Base-by-base conservation (phyloP, 1,139 yeast species). In the Candida tetrigidarum region DNA sequence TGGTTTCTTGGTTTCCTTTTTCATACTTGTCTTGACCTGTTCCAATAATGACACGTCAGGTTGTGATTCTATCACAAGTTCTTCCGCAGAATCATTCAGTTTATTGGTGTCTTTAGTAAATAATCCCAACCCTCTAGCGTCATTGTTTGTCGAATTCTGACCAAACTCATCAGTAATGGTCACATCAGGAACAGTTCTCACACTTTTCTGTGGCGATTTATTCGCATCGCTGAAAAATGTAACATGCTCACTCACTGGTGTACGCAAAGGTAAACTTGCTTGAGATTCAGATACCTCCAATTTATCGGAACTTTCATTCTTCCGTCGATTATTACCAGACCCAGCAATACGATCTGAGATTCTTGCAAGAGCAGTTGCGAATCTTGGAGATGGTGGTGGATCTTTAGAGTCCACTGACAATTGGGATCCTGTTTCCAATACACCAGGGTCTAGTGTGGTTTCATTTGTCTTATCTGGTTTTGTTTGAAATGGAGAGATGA, bases 281-380 rank as follows among this genome's bases (percentile, higher is more conserved):
- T 20, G 45, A 9, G 49, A 41, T 10, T 45, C 45, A 11, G 37
- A 27, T 2, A 14, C 34, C 20, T 35, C 43, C 15, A 42, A 15
- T 6, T 16, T 16, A 14, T 47, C 47, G 14, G 29, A 10, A 28
- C 39, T 41, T 18, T 23, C 41, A 11, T 36, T 16, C 12, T 35
- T 42, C 8, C 41, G 35, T 19, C 28, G 25, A 20, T 20, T 37
- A 1, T 58, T 46, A 9, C 67, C 69, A 11, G 64, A 49, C 4
- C 78, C 79, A 1, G 76, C 78, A 41, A 74, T 66, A 52, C 79
- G 68, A 43, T 73, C 75, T 0, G 77, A 69, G 2, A 74, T 62
- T 45, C 74, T 55, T 3, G 73, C 53, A 29, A 74, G 49, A 3
- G 64, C 60, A 44, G 64, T 62, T 4, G 73, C 44, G 42, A 68